Evolutionary conservation across 257 asterid species (phyloP), one percentile per base, ranked within the genome.

Genomic region (Ilex aquifolium): DNA sequence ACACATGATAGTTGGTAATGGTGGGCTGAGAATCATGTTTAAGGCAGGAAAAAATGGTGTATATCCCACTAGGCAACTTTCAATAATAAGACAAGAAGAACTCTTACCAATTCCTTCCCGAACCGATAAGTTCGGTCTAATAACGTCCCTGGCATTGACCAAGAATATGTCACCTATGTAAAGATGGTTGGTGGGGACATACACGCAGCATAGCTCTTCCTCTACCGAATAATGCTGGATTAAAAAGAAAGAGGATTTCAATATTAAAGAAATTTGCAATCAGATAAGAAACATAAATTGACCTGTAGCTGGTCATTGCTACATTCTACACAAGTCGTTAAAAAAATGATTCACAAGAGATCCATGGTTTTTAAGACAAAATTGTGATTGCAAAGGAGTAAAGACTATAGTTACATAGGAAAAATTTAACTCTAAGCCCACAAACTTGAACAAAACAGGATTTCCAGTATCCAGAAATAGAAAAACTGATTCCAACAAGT

Each of bases 101-200:
- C 0, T 60, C 81, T 70, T 82, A 85, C 92, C 92, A 36, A 85
- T 82, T 59, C 86, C 88, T 78, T 85, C 92, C 55, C 88, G 77
- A 32, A 85, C 88, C 14, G 92, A 82, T 68, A 85, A 72, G 78
- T 78, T 85, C 53, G 92, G 92, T 62, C 92, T 75, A 39, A 85
- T 78, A 31, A 85, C 83, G 70, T 85, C 92, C 31, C 72, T 77
- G 57, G 88, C 77, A 72, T 74, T 78, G 62, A 85, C 84, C 72
- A 85, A 72, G 76, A 85, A 85, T 46, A 85, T 66, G 72, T 85
- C 92, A 65, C 92, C 92, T 63, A 85, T 82, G 59, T 85, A 85
- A 15, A 85, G 86, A 80, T 85, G 87, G 71, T 85, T 85, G 17
- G 92, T 85, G 39, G 92, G 92, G 72, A 85, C 88, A 70, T 85